Evolutionary conservation across 2,329 filamentous ascomycete genomes (phyloP).

Genomic region (Erysiphe neolycopersici): DNA sequence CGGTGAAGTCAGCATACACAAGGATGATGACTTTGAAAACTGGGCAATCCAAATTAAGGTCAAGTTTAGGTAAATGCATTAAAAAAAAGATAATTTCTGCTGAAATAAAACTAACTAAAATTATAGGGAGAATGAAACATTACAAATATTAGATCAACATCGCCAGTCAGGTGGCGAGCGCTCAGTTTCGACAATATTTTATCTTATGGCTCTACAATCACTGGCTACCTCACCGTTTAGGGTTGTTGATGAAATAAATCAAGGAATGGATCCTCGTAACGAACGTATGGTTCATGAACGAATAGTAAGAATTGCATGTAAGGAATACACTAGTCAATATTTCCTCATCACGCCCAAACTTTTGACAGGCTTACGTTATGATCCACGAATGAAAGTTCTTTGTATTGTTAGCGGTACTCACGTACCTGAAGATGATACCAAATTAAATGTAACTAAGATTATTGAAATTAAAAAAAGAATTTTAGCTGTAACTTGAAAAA

Average conservation of each 20-base stretch:
- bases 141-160: slow-evolving; percentile 69
- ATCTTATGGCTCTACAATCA: slow-evolving; percentile 89
- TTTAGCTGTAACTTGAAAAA: slow-evolving; percentile 1
- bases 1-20: slow-evolving; percentile 68
- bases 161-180: slow-evolving; percentile 91
- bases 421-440: slow-evolving; percentile 24
- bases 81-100: too few species aligned
- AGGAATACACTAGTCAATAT: slow-evolving; percentile 56
- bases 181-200: slow-evolving; percentile 93
- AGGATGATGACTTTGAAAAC: slow-evolving; percentile 75
- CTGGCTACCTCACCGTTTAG: slow-evolving; percentile 88
- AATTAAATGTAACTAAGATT: slow-evolving; percentile 11
- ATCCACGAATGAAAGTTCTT: slow-evolving; percentile 72
- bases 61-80: slow-evolving; percentile 52
- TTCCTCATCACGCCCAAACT: slow-evolving; percentile 97
- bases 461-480: slow-evolving; percentile 9
- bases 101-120: slow-evolving; percentile 2
- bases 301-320: slow-evolving; percentile 93
- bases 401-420: slow-evolving; percentile 79
- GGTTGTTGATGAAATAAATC: slow-evolving; percentile 97
- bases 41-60: slow-evolving; percentile 91
- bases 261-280: slow-evolving; percentile 97
- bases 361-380: slow-evolving; percentile 60
- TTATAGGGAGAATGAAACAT: slow-evolving; percentile 45
- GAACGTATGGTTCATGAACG: slow-evolving; percentile 95